Evolutionary conservation across 2,329 filamentous ascomycete species (phyloP), one percentile per base, ranked within the genome.

Genomic region (Pseudocercospora macadamiae): DNA sequence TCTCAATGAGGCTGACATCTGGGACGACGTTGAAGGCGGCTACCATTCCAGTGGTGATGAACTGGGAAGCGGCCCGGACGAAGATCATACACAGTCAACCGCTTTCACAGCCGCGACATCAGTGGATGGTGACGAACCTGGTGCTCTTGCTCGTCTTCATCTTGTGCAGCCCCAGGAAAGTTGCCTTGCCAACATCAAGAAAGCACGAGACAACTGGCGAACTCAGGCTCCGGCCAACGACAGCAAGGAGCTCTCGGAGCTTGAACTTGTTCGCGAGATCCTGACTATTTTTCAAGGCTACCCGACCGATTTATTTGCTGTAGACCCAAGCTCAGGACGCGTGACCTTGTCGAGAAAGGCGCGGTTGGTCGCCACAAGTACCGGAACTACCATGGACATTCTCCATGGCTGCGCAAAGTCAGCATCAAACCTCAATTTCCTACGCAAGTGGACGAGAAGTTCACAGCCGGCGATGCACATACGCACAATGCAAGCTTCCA

Each of bases 241-340:
- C 30, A 25, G 36, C 34, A 37, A 21, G 16, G 18, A 3, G 9
- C 78, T 93, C 4, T 84, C 89, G 0, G 93, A 96, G 71, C 78
- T 89, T 1, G 86, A 93, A 63, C 79, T 87, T 9, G 77, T 93
- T 23, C 85, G 91, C 48, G 92, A 97, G 69, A 84, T 86, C 0
- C 78, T 97, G 0, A 93, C 91, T 68, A 96, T 97, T 90, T 82
- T 97, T 0, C 84, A 86, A 54, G 93, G 93, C 0, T 77, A 95
- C 3, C 83, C 87, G 4, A 93, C 89, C 2, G 88, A 86, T 1
- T 70, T 96, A 1, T 96, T 93, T 67, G 56, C 65, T 8, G 63
- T 68, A 64, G 73, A 77, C 65, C 70, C 54, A 28, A 56, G 64
- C 23, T 66, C 64, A 6, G 68, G 63, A 28, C 69, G 44, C 10